phyloP scores from a whole-genome alignment of 2,329 filamentous ascomycete species.

The Cercospora citrullina region DNA sequence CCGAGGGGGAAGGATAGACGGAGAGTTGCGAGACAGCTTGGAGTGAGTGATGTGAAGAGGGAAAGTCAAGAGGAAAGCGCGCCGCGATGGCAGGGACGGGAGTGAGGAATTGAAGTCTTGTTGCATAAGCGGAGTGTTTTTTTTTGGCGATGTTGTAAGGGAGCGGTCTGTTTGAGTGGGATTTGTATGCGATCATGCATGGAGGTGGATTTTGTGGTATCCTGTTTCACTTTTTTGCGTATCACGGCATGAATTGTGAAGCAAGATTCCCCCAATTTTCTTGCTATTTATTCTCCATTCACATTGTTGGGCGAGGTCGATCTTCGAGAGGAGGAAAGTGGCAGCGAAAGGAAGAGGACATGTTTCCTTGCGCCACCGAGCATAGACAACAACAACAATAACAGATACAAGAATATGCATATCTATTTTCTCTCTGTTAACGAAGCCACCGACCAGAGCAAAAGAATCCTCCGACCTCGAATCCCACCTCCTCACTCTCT shows the following conservation, averaged over 20 bases:
- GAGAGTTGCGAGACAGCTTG: not conserved
- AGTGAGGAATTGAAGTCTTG: not conserved
- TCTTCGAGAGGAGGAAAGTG: no score
- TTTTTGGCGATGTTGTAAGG: not conserved
- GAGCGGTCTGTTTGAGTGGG: not conserved
- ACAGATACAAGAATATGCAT: not conserved
- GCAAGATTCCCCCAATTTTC: not conserved
- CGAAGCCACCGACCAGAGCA: not conserved
- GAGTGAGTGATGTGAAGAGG: conserved; percentile 13
- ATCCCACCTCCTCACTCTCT: not conserved
- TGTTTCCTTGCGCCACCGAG: not conserved
- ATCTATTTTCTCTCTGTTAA: not conserved
- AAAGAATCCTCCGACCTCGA: not conserved
- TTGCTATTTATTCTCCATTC: not conserved
- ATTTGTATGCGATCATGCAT: not conserved
- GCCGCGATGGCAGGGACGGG: not conserved
- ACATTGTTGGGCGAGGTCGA: not conserved
- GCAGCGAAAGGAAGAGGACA: not conserved
- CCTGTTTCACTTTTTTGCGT: not conserved
- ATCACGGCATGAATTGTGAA: not conserved
- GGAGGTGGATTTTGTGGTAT: not conserved
- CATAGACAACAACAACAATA: not conserved
- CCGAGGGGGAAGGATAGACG: conserved; percentile 13
- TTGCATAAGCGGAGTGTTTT: not conserved
- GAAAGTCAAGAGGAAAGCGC: not conserved